These are phyloP conservation scores for Aspergillus pseudotamarii DNA, from an alignment of 2,329 filamentous ascomycete genomes.

Conservation along the genomic window DNA sequence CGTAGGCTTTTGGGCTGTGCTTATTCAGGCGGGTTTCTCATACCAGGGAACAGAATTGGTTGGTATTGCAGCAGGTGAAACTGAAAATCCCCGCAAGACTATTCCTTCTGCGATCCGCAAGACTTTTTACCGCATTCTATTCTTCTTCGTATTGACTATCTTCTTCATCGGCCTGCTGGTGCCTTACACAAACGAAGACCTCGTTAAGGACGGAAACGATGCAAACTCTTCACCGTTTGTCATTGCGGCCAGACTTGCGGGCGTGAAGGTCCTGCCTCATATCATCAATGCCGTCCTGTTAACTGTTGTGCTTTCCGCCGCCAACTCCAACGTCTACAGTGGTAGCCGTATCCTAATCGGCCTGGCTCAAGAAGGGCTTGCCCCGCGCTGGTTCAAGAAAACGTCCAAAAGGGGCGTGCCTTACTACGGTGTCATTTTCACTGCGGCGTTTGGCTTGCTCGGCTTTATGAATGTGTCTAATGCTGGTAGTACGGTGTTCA, in stretches of 20 bases:
- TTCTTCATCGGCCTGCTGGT: slow-evolving; percentile 74
- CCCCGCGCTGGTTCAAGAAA: slow-evolving; percentile 46
- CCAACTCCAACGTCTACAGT: slow-evolving; percentile 46
- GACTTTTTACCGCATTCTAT: slow-evolving; percentile 75
- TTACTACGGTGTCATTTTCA: slow-evolving; percentile 48
- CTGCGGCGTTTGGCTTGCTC: slow-evolving; percentile 61
- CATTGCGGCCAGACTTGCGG: slow-evolving; percentile 43
- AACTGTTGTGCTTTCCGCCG: slow-evolving; percentile 47
- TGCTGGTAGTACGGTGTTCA: slow-evolving; percentile 63
- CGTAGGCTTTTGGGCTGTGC: slow-evolving; percentile 60
- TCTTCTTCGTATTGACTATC: slow-evolving; percentile 52
- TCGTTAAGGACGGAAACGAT: slow-evolving; percentile 51
- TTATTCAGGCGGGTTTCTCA: slow-evolving; percentile 47
- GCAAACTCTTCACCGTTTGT: slow-evolving; percentile 47
- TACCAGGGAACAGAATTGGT: slow-evolving; percentile 70
- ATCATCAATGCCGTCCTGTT: slow-evolving; percentile 48
- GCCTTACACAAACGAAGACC: slow-evolving; percentile 59
- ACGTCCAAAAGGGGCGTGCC: slow-evolving; percentile 49
- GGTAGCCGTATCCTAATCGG: slow-evolving; percentile 70
- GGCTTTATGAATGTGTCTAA: slow-evolving; percentile 70
- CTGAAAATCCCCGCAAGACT: slow-evolving; percentile 69
- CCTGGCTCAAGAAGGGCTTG: slow-evolving; percentile 55
- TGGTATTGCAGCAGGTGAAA: slow-evolving; percentile 77
- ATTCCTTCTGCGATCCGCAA: slow-evolving; percentile 73
- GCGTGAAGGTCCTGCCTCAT: slow-evolving; percentile 41